Conservation (phyloP, 495 filamentous ascomycete species). For the Parathielavia appendiculata region DNA sequence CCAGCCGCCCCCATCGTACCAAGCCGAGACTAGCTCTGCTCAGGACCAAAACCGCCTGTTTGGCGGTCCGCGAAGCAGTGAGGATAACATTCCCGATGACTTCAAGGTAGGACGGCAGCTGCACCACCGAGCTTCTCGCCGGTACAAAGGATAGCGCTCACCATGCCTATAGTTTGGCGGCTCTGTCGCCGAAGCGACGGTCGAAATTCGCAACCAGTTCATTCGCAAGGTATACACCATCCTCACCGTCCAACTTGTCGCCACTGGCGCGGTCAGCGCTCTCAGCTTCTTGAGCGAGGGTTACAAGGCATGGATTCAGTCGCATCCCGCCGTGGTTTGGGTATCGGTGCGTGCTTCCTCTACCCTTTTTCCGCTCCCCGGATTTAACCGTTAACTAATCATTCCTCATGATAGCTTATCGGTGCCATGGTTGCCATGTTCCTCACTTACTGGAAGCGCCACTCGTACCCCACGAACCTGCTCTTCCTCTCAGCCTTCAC, state of each 20-base stretch:
- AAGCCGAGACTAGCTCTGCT: constrained; percentile 37
- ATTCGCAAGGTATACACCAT: constrained; percentile 70
- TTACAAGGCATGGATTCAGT: constrained; percentile 87
- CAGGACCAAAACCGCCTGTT: constrained; percentile 39
- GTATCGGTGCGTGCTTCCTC: constrained; percentile 49
- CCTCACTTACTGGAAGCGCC: constrained; percentile 95
- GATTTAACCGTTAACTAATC: no score
- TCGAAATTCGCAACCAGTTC: constrained; percentile 97
- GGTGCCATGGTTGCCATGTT: constrained; percentile 63
- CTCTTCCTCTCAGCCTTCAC: constrained; percentile 92
- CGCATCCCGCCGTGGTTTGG: constrained; percentile 78
- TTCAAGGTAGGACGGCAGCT: constrained; percentile 65
- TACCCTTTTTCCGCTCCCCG: constrained; percentile 59
- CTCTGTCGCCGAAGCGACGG: constrained; percentile 82
- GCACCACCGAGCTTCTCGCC: not conserved
- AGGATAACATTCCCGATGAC: constrained; percentile 93
- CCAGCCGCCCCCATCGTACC: constrained; percentile 81
- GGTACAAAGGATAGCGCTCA: constrained; percentile 3
- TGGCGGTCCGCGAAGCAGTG: constrained; percentile 61
- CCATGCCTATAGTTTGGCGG: constrained; percentile 69
- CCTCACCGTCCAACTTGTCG: constrained; percentile 75
- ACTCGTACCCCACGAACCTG: constrained; percentile 92
- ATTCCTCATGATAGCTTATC: no score
- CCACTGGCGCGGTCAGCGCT: constrained; percentile 73
- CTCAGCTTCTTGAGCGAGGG: constrained; percentile 74